A percentile compares a stretch with the other conserved stretches of the same genome.
phyloP scores from a whole-genome alignment of 148 eudicot genomes.

The Suaeda aralocaspica region DNA sequence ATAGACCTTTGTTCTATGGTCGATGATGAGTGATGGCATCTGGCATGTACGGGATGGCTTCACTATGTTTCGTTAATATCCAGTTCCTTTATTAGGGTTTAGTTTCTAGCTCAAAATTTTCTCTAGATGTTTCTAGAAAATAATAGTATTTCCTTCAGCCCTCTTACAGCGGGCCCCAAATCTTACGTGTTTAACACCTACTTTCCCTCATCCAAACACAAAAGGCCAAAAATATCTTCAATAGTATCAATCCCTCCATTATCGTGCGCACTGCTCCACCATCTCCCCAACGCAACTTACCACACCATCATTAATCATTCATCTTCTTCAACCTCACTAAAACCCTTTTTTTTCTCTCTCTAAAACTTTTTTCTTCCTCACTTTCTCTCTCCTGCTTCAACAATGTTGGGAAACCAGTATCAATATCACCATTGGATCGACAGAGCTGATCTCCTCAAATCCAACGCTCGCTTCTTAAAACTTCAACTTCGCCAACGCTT shows the following conservation, averaged over 20 bases:
- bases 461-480: constrained; percentile 42
- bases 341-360: background rate
- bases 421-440: constrained; percentile 38
- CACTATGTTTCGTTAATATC: too few species aligned
- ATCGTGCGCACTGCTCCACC: background rate
- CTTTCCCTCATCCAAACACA: constrained; percentile 14
- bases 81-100: too few species aligned
- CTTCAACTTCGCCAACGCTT: constrained; percentile 46
- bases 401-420: constrained; percentile 26
- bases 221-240: constrained; percentile 13
- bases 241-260: background rate
- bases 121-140: too few species aligned
- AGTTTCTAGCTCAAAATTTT: too few species aligned
- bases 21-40: too few species aligned
- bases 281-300: constrained; percentile 12
- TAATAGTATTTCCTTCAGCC: too few species aligned
- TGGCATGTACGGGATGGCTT: too few species aligned
- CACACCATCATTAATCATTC: background rate
- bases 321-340: background rate
- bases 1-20: too few species aligned
- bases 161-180: background rate
- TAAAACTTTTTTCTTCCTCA: background rate
- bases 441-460: constrained; percentile 38
- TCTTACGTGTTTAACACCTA: background rate
- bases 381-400: background rate